A percentile compares a stretch with the other conserved stretches of the same genome.
Evolutionary conservation across 1,284 basidiomycete genomes (phyloP).

Genomic region (Cutaneotrichosporon curvatum): DNA sequence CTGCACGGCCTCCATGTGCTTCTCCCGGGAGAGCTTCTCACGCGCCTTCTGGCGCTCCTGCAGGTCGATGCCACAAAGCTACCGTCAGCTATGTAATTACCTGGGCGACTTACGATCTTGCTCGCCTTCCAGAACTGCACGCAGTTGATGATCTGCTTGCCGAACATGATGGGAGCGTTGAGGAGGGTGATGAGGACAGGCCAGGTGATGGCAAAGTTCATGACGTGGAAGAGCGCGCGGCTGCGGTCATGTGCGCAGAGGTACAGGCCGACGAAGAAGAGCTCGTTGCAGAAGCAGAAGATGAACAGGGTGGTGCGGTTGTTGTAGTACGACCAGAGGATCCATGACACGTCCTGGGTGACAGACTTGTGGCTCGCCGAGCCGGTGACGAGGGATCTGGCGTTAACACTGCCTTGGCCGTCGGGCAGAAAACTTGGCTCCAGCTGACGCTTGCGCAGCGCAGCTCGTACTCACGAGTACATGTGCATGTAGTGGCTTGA

Average conservation of each 20-base stretch:
- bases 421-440: background rate
- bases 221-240: conserved; percentile 22
- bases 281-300: conserved; percentile 94
- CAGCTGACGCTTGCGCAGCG: background rate
- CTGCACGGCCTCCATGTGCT: background rate
- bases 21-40: conserved; percentile 32
- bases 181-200: conserved; percentile 65
- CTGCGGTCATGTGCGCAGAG: conserved; percentile 72
- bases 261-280: conserved; percentile 95
- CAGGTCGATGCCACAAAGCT: conserved; percentile 77
- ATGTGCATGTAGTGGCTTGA: conserved; percentile 99
- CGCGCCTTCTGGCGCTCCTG: conserved; percentile 69
- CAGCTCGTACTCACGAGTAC: conserved; percentile 68
- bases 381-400: conserved; percentile 85
- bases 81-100: background rate
- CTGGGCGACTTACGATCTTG: conserved; percentile 57
- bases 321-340: conserved; percentile 90
- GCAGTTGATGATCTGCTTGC: conserved; percentile 90
- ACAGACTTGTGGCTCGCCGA: conserved; percentile 88
- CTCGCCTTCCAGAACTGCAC: conserved; percentile 99
- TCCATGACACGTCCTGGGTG: conserved; percentile 81
- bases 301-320: conserved; percentile 79
- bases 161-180: conserved; percentile 64
- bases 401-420: background rate
- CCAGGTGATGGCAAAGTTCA: conserved; percentile 56